phyloP scores from a whole-genome alignment of 768 basidiomycete genomes.

The Psilocybe cubensis region DNA sequence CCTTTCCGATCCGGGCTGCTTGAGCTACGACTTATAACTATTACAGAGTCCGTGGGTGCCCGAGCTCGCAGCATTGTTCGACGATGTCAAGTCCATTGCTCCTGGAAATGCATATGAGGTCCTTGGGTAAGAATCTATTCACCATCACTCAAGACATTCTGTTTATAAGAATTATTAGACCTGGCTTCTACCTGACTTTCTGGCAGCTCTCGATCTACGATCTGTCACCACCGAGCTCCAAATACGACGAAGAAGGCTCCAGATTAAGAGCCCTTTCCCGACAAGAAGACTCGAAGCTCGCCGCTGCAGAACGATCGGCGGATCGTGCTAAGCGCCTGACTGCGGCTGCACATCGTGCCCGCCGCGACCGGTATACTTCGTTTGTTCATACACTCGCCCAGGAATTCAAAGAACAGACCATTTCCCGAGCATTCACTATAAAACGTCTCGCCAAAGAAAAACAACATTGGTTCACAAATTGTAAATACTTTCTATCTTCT shows the following conservation, averaged over 20 bases:
- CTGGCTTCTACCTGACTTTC: conserved; percentile 93
- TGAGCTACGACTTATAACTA: conserved; percentile 4
- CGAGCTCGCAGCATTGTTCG: conserved; percentile 71
- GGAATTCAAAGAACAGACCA: conserved; percentile 79
- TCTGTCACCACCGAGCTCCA: conserved; percentile 71
- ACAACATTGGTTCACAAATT: conserved; percentile 79
- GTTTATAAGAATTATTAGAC: conserved; percentile 44
- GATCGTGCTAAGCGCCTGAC: conserved; percentile 63
- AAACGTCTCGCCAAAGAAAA: conserved; percentile 81
- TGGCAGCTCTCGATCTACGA: conserved; percentile 97
- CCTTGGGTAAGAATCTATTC: conserved; percentile 61
- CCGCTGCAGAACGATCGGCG: conserved; percentile 70
- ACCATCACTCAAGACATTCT: background rate
- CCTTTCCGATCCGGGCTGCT: background rate
- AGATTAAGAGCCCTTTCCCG: conserved; percentile 63
- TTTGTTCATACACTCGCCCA: conserved; percentile 61
- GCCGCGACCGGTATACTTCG: conserved; percentile 67
- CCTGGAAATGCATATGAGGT: conserved; percentile 65
- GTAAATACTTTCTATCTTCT: conserved; percentile 31
- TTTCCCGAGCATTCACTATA: conserved; percentile 71
- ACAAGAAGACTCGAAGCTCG: conserved; percentile 68
- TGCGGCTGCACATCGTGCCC: conserved; percentile 59
- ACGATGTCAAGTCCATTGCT: conserved; percentile 73
- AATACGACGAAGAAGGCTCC: conserved; percentile 80
- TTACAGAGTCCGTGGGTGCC: conserved; percentile 79